phyloP scores from a whole-genome alignment of 352 stramenopile species.

The Plasmopara muralis region DNA sequence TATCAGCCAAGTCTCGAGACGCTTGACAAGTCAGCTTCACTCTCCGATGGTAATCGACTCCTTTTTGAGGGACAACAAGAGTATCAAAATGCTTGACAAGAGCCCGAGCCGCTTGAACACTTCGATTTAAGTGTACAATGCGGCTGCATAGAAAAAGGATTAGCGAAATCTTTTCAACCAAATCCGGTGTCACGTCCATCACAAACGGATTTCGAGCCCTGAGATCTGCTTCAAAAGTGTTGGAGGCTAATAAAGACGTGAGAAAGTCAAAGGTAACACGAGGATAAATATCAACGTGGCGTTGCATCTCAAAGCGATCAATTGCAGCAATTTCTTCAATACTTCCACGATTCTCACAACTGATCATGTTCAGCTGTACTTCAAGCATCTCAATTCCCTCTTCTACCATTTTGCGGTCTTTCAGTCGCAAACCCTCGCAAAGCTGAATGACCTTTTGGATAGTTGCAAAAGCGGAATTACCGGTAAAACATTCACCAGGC shows the following conservation, averaged over 20 bases:
- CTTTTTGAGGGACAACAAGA: constrained; percentile 4
- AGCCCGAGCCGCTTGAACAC: constrained; percentile 42
- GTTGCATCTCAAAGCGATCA: constrained; percentile 52
- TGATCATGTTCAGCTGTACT: constrained; percentile 41
- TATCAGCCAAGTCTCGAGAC: constrained; percentile 73
- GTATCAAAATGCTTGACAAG: constrained; percentile 20
- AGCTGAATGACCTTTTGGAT: constrained; percentile 47
- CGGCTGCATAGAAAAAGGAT: constrained; percentile 73
- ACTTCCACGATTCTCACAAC: constrained; percentile 21
- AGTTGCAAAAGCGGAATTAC: constrained; percentile 16
- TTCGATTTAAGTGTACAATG: constrained; percentile 81
- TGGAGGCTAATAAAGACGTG: constrained; percentile 60
- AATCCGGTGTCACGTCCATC: constrained; percentile 15
- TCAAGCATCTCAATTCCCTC: constrained; percentile 51
- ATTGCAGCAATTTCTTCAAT: constrained; percentile 14
- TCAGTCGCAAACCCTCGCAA: constrained; percentile 40
- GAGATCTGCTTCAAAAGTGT: constrained; percentile 53
- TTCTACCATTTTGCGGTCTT: constrained; percentile 50
- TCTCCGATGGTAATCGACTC: constrained; percentile 22
- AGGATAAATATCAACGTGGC: constrained; percentile 52
- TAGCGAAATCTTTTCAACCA: constrained; percentile 46
- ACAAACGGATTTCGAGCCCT: constrained; percentile 65
- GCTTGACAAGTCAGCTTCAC: constrained; percentile 71
- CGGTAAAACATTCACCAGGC: constrained; percentile 6
- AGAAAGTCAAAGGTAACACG: constrained; percentile 73